Evolutionary conservation across 148 eudicot genomes (phyloP).

Genomic region (Dianthus caryophyllus): DNA sequence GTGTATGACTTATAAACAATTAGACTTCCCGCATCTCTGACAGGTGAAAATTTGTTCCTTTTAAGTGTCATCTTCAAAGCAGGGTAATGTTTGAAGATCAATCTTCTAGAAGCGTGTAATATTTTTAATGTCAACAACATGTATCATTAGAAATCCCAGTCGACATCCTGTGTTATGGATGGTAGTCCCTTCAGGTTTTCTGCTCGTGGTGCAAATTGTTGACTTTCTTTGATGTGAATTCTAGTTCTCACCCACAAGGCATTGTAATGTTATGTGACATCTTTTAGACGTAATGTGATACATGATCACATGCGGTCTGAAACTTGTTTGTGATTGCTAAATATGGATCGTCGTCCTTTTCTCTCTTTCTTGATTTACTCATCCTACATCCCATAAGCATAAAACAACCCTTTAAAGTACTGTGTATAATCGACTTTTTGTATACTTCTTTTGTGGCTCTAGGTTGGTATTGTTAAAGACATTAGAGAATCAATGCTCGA

Average conservation of each 20-base stretch:
- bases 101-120: neutral
- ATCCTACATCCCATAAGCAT: neutral
- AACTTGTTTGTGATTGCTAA: neutral
- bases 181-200: neutral
- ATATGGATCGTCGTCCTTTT: neutral
- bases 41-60: too few species aligned
- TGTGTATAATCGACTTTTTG: neutral
- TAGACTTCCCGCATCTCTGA: too few species aligned
- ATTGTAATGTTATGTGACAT: neutral
- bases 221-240: neutral
- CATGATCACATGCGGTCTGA: neutral
- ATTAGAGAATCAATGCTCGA: conserved; percentile 96
- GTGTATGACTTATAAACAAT: too few species aligned
- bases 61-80: neutral
- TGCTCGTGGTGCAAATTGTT: neutral
- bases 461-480: conserved; percentile 95
- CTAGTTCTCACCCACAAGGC: neutral
- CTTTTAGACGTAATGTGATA: neutral
- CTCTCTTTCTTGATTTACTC: too few species aligned
- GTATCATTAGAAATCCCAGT: neutral
- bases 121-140: neutral
- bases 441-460: conserved; percentile 12
- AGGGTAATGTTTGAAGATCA: neutral
- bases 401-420: neutral
- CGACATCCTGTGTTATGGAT: conserved; percentile 2